Evolutionary conservation across 23 red algal genomes (phyloP), one percentile per base, ranked within the genome.

Genomic region (Chondrus crispus): DNA sequence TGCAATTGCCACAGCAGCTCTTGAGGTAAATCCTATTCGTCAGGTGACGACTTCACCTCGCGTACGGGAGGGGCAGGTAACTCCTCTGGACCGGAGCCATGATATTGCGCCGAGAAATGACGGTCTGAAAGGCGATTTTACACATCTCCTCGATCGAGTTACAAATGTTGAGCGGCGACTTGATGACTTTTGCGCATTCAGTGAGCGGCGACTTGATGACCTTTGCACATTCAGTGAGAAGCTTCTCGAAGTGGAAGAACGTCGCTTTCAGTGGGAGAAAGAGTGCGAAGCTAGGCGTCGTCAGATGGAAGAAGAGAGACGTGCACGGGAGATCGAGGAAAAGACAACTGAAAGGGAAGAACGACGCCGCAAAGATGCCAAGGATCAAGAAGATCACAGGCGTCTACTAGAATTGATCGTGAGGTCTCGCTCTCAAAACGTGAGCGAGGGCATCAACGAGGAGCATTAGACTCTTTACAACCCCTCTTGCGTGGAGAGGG

Each of bases 211-310:
- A n/a, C n/a, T n/a, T n/a, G n/a, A n/a, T n/a, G n/a, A n/a, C n/a
- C n/a, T n/a, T n/a, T n/a, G n/a, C n/a, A n/a, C n/a, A n/a, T n/a
- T n/a, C n/a, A n/a, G n/a, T n/a, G n/a, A 69, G 62, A 72, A 73
- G 62, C 55, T 47, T 47, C 32, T 86, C 41, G 82, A 86, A 33
- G 32, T 49, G 2, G 82, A 86, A 4, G 82, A 86, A 64, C 82
- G 62, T 29, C 82, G 82, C 51, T 63, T 86, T 19, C 55, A 69
- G 12, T 86, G 82, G 82, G 82, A 86, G 29, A 28, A 86, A 47
- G 53, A 86, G 2, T 69, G 82, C 26, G 82, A 86, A 46, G 40
- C 20, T 6, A 86, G 52, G 36, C 73, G 85, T 5, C 70, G 48
- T 35, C 70, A 89, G 49, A 58, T 55, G 58, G 40, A 79, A 22